These are phyloP conservation scores for Myrica gale DNA, from an alignment of 306 rosid species.

Conservation along the genomic window DNA sequence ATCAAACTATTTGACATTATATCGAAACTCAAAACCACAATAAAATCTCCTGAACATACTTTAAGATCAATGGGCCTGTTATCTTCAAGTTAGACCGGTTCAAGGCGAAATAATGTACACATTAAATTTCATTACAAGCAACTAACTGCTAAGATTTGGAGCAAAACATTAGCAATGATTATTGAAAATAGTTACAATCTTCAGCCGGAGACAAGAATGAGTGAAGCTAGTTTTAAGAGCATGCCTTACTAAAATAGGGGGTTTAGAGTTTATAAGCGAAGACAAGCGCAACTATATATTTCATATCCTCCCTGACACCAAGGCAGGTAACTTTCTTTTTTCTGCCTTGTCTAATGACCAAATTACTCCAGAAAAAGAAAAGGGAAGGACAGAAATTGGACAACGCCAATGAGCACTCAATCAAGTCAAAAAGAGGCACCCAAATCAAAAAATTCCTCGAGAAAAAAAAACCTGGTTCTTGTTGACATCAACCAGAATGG, in stretches of 20 bases:
- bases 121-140: not conserved
- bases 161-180: not conserved
- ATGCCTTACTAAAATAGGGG: no score
- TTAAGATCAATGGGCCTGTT: not conserved
- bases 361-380: not conserved
- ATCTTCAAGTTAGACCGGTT: not conserved
- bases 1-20: not conserved
- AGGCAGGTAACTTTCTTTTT: not conserved
- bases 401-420: not conserved
- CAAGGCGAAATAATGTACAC: not conserved
- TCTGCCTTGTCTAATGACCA: not conserved
- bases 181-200: not conserved
- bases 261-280: no score
- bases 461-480: conserved; percentile 72
- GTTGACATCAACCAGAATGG: conserved; percentile 68
- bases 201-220: not conserved
- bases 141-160: not conserved
- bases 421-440: not conserved
- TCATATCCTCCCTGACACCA: no score
- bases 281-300: no score
- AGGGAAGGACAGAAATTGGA: not conserved
- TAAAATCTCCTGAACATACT: not conserved
- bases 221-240: no score
- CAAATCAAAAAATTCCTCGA: conserved; percentile 12
- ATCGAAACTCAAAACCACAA: not conserved